Conservation (phyloP, 257 asterid species). For the Solanum medicagineum region DNA sequence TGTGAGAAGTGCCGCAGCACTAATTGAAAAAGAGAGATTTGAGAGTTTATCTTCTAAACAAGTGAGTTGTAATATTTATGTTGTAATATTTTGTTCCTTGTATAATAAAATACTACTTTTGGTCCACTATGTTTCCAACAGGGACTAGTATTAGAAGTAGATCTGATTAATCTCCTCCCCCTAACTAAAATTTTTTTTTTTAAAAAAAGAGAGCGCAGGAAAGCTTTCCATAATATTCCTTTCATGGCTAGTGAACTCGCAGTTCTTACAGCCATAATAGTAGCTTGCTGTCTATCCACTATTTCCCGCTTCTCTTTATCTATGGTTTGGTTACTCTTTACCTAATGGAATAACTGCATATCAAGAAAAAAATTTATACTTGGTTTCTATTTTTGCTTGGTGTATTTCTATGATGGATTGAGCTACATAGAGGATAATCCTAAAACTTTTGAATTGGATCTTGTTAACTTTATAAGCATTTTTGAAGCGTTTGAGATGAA, state of each 20-base stretch:
- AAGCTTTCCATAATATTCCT: neutral
- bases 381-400: neutral
- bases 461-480: neutral
- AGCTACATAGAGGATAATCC: neutral
- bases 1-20: too few species aligned
- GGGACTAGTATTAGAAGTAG: neutral
- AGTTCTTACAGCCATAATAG: neutral
- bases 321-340: neutral
- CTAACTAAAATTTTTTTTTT: neutral
- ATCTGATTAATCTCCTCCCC: neutral
- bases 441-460: neutral
- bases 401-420: neutral
- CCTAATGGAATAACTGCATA: neutral
- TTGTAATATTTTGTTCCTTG: too few species aligned
- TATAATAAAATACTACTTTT: too few species aligned
- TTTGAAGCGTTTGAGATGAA: neutral
- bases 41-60: too few species aligned
- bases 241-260: neutral
- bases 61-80: too few species aligned
- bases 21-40: too few species aligned
- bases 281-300: neutral
- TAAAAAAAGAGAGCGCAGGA: neutral
- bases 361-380: neutral
- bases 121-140: too few species aligned
- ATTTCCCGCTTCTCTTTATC: neutral